These are phyloP conservation scores for Agastache rugosa DNA, from an alignment of 257 asterid species.

Conservation along the genomic window DNA sequence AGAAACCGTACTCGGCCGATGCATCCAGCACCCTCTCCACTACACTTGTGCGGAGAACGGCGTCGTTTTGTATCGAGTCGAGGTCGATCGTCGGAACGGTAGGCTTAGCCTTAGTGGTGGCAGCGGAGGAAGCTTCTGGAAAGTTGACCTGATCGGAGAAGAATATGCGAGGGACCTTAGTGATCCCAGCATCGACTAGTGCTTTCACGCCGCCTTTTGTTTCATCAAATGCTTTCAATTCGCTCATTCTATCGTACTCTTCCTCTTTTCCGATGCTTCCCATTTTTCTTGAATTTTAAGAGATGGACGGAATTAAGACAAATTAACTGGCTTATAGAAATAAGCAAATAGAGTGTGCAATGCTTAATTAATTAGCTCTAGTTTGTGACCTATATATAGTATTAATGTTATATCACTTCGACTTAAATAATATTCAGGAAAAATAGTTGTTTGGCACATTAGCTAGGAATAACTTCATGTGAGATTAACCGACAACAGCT, in stretches of 20 bases:
- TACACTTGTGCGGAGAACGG: neutral
- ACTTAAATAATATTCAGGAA: too few relatives aligned
- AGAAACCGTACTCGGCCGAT: neutral
- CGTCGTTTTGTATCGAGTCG: neutral
- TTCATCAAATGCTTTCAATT: neutral
- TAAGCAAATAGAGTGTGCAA: too few relatives aligned
- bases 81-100: neutral
- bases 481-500: too few relatives aligned
- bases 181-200: constrained; percentile 6
- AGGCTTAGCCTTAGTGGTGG: neutral
- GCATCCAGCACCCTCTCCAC: neutral
- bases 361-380: too few relatives aligned
- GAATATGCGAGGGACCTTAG: neutral
- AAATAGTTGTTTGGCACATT: too few relatives aligned
- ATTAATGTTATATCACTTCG: too few relatives aligned
- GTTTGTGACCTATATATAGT: too few relatives aligned
- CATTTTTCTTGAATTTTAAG: neutral
- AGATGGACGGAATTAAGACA: too few relatives aligned
- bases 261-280: neutral
- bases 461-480: too few relatives aligned
- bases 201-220: constrained; percentile 14
- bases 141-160: neutral
- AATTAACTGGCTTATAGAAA: too few relatives aligned
- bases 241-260: neutral
- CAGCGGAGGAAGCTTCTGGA: neutral